Evolutionary conservation across 805 yeast species (phyloP), one percentile per base, ranked within the genome.

Genomic region (Schizosaccharomyces lindneri): DNA sequence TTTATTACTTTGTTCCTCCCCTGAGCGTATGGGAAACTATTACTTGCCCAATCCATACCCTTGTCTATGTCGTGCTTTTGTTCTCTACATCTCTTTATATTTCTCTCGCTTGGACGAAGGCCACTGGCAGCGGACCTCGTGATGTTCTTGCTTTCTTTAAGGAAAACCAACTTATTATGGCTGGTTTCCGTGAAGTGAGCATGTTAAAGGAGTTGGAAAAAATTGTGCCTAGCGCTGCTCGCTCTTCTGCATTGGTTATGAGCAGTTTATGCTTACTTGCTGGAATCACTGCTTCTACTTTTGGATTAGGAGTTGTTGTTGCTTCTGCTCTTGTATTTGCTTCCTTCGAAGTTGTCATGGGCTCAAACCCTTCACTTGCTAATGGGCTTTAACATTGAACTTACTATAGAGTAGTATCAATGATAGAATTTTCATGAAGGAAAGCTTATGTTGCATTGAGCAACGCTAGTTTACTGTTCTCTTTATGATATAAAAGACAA

Each of bases 101-200:
- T 78, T 89, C 97, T 65, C 89, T 87, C 75, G 88, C 97, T 61
- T 93, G 98, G 98, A 89, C 87, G 67, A 98, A 93, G 75, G 90
- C 93, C 67, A 82, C 93, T 57, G 97, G 97, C 65, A 80, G 97
- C 59, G 84, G 95, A 64, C 96, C 98, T 68, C 81, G 87, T 70
- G 97, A 93, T 71, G 84, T 93, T 67, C 96, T 98, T 63, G 88
- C 87, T 75, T 97, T 93, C 75, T 88, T 93, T 79, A 93, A 90
- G 75, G 97, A 89, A 65, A 97, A 93, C 76, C 97, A 96, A 63
- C 78, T 93, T 73, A 94, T 88, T 61, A 87, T 93, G 75, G 95
- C 95, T 57, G 97, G 97, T 64, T 88, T 85, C 76, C 83, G 96
- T 77, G 97, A 90, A 70, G 80, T 90, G 62, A 81, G 87, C 59